Evolutionary conservation across 2,329 filamentous ascomycete genomes (phyloP), one percentile per base, ranked within the genome.

Genomic region (Penicillium sp.): DNA sequence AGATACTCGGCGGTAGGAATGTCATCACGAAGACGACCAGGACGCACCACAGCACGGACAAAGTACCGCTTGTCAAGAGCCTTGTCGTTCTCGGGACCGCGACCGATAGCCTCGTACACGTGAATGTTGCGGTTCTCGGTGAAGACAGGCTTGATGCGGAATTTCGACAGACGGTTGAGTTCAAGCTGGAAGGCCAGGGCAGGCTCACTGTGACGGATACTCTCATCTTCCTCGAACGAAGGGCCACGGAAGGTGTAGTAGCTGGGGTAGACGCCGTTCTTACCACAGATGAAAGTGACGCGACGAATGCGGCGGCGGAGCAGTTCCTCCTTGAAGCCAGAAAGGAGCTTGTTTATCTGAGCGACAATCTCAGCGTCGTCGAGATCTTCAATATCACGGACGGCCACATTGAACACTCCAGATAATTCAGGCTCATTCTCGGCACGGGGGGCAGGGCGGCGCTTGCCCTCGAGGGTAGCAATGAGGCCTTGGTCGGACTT

Each of bases 71-170:
- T 97, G 71, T 83, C 81, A 60, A 81, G 73, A 26, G 80, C 76
- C 69, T 82, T 82, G 81, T 99, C 95, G 60, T 91, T 93, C 76
- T 97, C 93, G 45, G 93, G 91, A 54, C 91, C 91, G 84, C 97
- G 99, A 75, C 95, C 95, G 71, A 96, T 84, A 69, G 92, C 95
- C 84, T 98, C 93, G 81, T 98, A 99, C 63, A 99, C 93, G 83
- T 99, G 95, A 68, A 99, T 97, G 81, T 96, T 98, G 75, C 96
- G 91, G 85, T 99, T 99, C 81, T 98, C 93, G 0, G 95, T 98
- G 82, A 99, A 99, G 56, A 99, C 93, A 2, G 95, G 94, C 83
- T 93, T 96, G 81, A 98, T 96, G 82, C 93, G 90, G 87, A 99
- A 99, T 83, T 97, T 98, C 74, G 91, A 91, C 31, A 99, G 87